Evolutionary conservation across 1,139 yeast species (phyloP).

Genomic region (Pichia sp.): DNA sequence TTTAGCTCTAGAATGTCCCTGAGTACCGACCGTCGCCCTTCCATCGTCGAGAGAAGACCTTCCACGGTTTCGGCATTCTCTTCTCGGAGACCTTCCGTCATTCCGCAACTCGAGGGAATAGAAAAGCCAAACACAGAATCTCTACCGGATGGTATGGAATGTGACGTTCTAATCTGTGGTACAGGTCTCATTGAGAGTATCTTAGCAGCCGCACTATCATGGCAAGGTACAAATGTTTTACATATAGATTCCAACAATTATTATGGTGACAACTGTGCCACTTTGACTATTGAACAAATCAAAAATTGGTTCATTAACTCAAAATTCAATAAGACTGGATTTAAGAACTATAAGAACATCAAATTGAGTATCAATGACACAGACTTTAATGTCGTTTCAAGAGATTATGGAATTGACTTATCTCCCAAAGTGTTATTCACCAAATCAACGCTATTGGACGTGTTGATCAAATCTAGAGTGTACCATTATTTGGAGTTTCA

Average conservation of each 20-base stretch:
- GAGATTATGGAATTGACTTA: conserved; percentile 80
- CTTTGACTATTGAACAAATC: conserved; percentile 78
- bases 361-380: conserved; percentile 66
- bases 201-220: conserved; percentile 87
- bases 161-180: conserved; percentile 87
- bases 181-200: conserved; percentile 88
- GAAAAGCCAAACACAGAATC: conserved; percentile 45
- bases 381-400: conserved; percentile 43
- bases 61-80: conserved; percentile 24
- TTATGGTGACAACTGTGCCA: conserved; percentile 85
- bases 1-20: too few species aligned
- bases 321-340: conserved; percentile 30
- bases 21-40: conserved; percentile 62
- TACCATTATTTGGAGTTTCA: conserved; percentile 90
- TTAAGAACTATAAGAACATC: conserved; percentile 51
- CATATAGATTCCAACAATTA: conserved; percentile 79
- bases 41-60: conserved; percentile 62
- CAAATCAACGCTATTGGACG: conserved; percentile 71
- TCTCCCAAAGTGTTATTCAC: conserved; percentile 89
- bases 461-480: conserved; percentile 77
- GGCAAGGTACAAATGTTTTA: conserved; percentile 91
- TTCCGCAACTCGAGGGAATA: conserved; percentile 63
- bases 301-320: conserved; percentile 75
- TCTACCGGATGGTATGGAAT: conserved; percentile 44
- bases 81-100: conserved; percentile 54